Evolutionary conservation across 2,329 filamentous ascomycete genomes (phyloP).

Genomic region (Thermothelomyces thermophilus): DNA sequence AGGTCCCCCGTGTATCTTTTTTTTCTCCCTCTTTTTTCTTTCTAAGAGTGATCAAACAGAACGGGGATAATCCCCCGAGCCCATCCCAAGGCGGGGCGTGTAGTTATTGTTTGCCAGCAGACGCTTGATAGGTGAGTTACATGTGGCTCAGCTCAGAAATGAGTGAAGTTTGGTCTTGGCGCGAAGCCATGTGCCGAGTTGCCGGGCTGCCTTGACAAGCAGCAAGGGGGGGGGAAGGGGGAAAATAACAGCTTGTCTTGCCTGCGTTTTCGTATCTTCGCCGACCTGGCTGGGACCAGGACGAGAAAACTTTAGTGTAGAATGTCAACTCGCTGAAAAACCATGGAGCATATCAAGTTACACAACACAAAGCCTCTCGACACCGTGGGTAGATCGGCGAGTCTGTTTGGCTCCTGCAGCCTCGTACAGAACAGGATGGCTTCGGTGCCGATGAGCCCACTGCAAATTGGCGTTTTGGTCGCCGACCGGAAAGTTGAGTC

Average conservation of each 20-base stretch:
- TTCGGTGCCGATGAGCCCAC: slow-evolving; percentile 1
- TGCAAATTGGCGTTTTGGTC: slow-evolving; percentile 10
- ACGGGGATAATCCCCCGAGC: background rate
- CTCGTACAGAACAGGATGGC: too few relatives aligned
- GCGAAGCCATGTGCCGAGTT: background rate
- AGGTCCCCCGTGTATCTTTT: too few relatives aligned
- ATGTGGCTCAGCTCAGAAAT: background rate
- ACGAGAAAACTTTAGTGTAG: too few relatives aligned
- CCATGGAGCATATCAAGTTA: too few relatives aligned
- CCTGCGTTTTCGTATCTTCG: too few relatives aligned
- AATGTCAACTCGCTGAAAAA: too few relatives aligned
- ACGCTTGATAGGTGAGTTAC: background rate
- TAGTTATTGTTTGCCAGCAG: background rate
- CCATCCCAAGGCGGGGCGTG: background rate
- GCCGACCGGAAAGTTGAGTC: background rate
- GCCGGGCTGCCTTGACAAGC: background rate
- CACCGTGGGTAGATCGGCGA: too few relatives aligned
- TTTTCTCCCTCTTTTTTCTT: background rate
- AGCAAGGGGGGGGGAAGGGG: background rate
- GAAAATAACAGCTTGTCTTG: too few relatives aligned
- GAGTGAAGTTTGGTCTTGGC: background rate
- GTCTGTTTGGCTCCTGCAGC: too few relatives aligned
- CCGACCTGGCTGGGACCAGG: too few relatives aligned
- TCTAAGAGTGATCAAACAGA: background rate
- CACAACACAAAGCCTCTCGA: too few relatives aligned